Conservation (phyloP, 2,329 filamentous ascomycete genomes). For the Alternaria atra region DNA sequence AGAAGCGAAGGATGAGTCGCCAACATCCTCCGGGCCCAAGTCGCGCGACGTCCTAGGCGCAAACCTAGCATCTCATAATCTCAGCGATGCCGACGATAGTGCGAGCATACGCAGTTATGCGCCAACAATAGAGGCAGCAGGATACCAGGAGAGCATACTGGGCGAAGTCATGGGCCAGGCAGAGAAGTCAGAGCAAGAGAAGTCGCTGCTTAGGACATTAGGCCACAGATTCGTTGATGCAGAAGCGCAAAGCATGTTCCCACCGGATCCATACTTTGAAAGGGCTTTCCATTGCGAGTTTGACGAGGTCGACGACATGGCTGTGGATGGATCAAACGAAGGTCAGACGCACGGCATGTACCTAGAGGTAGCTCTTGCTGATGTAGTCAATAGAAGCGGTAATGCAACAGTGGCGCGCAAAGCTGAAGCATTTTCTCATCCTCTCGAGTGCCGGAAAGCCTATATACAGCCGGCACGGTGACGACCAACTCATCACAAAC, state of each 20-base stretch:
- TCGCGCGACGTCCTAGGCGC: constrained; percentile 52
- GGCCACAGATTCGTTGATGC: constrained; percentile 64
- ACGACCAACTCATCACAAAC: constrained; percentile 86
- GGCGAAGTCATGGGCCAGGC: constrained; percentile 72
- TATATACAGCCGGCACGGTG: constrained; percentile 94
- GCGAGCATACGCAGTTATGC: constrained; percentile 73
- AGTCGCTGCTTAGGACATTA: constrained; percentile 73
- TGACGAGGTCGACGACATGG: constrained; percentile 72
- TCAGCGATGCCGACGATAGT: constrained; percentile 68
- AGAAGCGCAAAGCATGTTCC: constrained; percentile 64
- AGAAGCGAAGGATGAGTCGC: constrained; percentile 36
- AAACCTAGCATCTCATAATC: constrained; percentile 53
- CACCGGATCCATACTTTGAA: constrained; percentile 61
- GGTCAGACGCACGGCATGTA: constrained; percentile 58
- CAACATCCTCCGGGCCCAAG: constrained; percentile 46
- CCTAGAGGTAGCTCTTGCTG: constrained; percentile 34
- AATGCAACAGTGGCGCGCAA: constrained; percentile 82
- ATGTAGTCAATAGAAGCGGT: constrained; percentile 55
- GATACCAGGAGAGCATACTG: constrained; percentile 84
- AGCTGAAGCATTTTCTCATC: constrained; percentile 97
- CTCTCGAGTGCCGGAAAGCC: constrained; percentile 96
- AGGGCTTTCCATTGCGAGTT: constrained; percentile 80
- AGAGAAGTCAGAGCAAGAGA: constrained; percentile 69
- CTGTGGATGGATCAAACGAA: constrained; percentile 64
- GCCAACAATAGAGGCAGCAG: constrained; percentile 68